These are phyloP conservation scores for Aspergillus phoenicis DNA, from an alignment of 2,329 filamentous ascomycete genomes.

Conservation along the genomic window DNA sequence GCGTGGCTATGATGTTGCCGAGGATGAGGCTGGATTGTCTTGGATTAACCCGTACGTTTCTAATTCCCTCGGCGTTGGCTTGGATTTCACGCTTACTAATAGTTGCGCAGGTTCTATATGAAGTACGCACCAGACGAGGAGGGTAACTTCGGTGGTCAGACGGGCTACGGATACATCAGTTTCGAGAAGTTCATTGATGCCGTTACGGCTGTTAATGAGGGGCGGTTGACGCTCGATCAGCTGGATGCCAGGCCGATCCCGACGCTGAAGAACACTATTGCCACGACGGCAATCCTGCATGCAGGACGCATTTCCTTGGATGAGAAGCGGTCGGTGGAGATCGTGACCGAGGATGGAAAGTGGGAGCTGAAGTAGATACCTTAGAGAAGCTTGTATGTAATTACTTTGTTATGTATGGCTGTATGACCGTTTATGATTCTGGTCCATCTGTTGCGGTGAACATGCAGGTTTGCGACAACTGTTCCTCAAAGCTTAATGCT, in stretches of 20 bases:
- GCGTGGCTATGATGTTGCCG: slow-evolving; percentile 91
- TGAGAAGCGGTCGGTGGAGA: slow-evolving; percentile 75
- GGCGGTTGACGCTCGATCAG: slow-evolving; percentile 69
- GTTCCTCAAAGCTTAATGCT: neutral
- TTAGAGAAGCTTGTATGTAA: neutral
- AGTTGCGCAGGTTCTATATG: slow-evolving; percentile 72
- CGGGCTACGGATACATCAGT: slow-evolving; percentile 88
- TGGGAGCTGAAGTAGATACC: slow-evolving; percentile 65
- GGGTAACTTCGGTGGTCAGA: slow-evolving; percentile 89
- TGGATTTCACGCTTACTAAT: neutral
- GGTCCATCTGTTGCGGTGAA: neutral
- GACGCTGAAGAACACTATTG: slow-evolving; percentile 84
- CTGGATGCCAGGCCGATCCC: slow-evolving; percentile 80
- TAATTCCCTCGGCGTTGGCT: neutral
- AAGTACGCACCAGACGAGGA: slow-evolving; percentile 91
- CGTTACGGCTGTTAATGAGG: slow-evolving; percentile 75
- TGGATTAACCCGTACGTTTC: slow-evolving; percentile 80
- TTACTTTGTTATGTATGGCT: neutral
- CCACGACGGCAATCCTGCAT: slow-evolving; percentile 88
- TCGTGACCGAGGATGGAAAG: slow-evolving; percentile 49
- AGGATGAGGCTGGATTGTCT: slow-evolving; percentile 70
- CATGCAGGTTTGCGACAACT: neutral
- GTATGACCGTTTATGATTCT: neutral
- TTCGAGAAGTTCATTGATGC: slow-evolving; percentile 97
- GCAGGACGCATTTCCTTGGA: slow-evolving; percentile 83